Evolutionary conservation across 805 yeast species (phyloP), one percentile per base, ranked within the genome.

Genomic region (Barnettozyma populi): DNA sequence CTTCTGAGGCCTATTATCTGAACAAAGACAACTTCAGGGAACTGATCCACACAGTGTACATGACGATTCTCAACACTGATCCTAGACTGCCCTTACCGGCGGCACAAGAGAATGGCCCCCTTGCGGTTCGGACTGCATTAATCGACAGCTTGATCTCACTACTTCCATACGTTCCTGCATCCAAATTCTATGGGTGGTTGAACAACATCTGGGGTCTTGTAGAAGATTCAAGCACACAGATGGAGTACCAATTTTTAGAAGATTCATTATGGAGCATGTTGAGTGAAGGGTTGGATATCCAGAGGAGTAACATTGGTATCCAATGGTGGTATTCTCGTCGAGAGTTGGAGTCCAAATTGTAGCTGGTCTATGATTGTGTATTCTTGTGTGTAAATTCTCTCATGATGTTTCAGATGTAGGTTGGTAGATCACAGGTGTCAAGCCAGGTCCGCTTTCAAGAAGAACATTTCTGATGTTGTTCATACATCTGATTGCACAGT

Each of bases 311-410:
- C 38, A 46, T 78, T 36, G 86, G 79, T 1, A 70, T 77, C 44
- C 64, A 64, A 20, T 82, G 87, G 86, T 82, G 87, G 87, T 82
- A 80, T 59, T 73, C 71, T 21, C 57, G 61, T 16, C 34, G 23
- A 19, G 42, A 41, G 14, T 11, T 35, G 21, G 46, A 45, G 23
- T 31, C 39, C 9, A 51, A 46, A 36, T n/a, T 49, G 20, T 41
- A 47, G 50, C 50, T 47, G 50, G 50, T 39, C 46, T 47, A 47
- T 32, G 23, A 21, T n/a, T 29, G 7, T 14, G 16, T 29, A 29
- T 29, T 29, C 13, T 29, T 29, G 4, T 14, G 5, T 11, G 11
- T 25, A 7, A 11, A 29, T 29, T 14, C 3, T 7, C 32, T 29
- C 32, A 29, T 29, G n/a, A 13, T 13, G 32, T 13, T 29, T 29